phyloP scores from a whole-genome alignment of 306 rosid genomes.

The Acacia confusa region DNA sequence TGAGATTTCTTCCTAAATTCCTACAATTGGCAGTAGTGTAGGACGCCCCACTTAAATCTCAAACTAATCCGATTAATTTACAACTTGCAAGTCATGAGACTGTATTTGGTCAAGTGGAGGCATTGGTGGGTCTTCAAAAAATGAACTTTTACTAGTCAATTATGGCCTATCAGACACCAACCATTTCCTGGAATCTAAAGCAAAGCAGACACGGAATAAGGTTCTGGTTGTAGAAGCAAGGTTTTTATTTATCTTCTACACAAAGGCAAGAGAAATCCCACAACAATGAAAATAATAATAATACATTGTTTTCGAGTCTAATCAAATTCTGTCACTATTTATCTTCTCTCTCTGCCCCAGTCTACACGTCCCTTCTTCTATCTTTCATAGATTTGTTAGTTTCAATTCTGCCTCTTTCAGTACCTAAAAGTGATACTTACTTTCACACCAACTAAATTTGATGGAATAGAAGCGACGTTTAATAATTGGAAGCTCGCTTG shows the following conservation, averaged over 20 bases:
- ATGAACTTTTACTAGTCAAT: neutral
- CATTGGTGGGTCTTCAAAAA: neutral
- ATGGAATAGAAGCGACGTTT: slow-evolving; percentile 6
- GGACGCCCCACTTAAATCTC: neutral
- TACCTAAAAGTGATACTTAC: slow-evolving; percentile 7
- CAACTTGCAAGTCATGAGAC: neutral
- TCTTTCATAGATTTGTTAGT: slow-evolving; percentile 2
- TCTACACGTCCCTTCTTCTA: neutral
- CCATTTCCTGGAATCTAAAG: slow-evolving; percentile 7
- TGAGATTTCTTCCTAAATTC: no score
- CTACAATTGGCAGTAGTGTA: no score
- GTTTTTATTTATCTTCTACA: slow-evolving; percentile 34
- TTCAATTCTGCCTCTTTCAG: neutral
- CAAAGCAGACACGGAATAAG: slow-evolving; percentile 2
- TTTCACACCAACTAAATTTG: slow-evolving; percentile 2
- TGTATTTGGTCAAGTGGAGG: neutral
- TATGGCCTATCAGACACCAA: neutral
- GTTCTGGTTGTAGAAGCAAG: slow-evolving; percentile 19
- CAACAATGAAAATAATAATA: neutral
- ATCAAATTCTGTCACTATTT: no score
- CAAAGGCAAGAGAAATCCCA: slow-evolving; percentile 11
- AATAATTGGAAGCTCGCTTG: neutral
- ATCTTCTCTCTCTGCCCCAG: neutral
- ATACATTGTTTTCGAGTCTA: neutral
- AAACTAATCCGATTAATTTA: neutral